A percentile compares a stretch with the other conserved stretches of the same genome.
These are phyloP conservation scores for Tylopilus cervinicoccineus DNA, from an alignment of 768 basidiomycete genomes.

Conservation along the genomic window DNA sequence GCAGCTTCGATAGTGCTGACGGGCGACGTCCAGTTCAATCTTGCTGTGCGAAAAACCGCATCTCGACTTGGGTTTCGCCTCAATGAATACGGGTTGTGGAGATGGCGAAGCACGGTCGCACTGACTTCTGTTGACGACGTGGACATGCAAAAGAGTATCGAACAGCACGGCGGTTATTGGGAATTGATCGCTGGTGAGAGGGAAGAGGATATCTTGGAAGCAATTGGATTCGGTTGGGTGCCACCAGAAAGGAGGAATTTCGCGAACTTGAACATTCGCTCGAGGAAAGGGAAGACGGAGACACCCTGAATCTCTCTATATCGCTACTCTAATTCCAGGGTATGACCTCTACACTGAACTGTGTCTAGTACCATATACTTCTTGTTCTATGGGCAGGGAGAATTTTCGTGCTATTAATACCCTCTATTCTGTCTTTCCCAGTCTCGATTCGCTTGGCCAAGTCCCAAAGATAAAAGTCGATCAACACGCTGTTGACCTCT, in stretches of 20 bases:
- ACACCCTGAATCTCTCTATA: not conserved
- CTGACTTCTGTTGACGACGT: not conserved
- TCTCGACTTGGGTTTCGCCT: conserved; percentile 43
- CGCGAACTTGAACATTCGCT: conserved; percentile 7
- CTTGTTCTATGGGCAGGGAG: conserved; percentile 75
- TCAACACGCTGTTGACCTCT: conserved; percentile 67
- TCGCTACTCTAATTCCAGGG: conserved; percentile 16
- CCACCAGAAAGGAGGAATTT: conserved; percentile 26
- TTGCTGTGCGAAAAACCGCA: conserved; percentile 42
- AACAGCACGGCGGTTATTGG: conserved; percentile 19
- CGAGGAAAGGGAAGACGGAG: conserved; percentile 3
- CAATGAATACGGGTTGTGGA: conserved; percentile 65
- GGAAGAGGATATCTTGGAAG: conserved; percentile 26
- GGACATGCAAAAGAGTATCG: conserved; percentile 3
- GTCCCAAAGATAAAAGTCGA: conserved; percentile 93
- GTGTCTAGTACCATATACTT: conserved; percentile 77
- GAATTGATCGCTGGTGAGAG: conserved; percentile 20
- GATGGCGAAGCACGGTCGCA: conserved; percentile 34
- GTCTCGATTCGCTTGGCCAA: conserved; percentile 71
- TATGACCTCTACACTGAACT: not conserved
- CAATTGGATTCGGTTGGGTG: conserved; percentile 26
- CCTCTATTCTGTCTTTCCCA: conserved; percentile 57
- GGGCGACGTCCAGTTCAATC: conserved; percentile 49
- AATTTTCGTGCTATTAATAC: conserved; percentile 50
- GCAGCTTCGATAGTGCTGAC: conserved; percentile 53